A percentile compares a stretch with the other conserved stretches of the same genome.
Conservation (phyloP, 441 rosid species). For the Gossypium schwendimanii region DNA sequence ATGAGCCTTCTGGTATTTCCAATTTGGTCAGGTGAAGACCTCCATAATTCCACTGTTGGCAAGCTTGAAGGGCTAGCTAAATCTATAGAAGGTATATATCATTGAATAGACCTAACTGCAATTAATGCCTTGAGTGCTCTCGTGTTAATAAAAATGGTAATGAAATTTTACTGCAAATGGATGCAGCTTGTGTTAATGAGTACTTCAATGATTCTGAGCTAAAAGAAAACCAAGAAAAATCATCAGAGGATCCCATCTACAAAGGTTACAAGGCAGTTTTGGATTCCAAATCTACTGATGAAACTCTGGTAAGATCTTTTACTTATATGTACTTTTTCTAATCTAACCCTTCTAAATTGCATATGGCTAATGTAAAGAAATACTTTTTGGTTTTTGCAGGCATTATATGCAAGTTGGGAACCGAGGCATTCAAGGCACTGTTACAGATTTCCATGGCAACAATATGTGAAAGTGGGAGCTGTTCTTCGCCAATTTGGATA, state of each 20-base stretch:
- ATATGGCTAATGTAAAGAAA: background rate
- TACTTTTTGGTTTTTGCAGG: constrained; percentile 30
- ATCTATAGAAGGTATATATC: constrained; percentile 60
- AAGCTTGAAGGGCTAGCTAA: constrained; percentile 73
- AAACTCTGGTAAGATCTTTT: constrained; percentile 50
- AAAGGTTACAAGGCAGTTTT: constrained; percentile 72
- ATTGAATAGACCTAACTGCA: background rate
- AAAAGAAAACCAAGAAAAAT: constrained; percentile 25
- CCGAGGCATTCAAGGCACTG: constrained; percentile 63
- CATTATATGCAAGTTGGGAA: constrained; percentile 81
- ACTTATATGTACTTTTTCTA: background rate
- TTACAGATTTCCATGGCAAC: constrained; percentile 64
- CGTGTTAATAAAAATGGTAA: background rate
- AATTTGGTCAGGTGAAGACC: constrained; percentile 83
- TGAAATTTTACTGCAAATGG: background rate
- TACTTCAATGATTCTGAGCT: constrained; percentile 39
- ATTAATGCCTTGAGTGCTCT: background rate
- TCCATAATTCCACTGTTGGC: constrained; percentile 56
- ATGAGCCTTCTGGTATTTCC: constrained; percentile 67
- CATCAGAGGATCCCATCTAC: constrained; percentile 54
- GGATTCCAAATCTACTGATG: constrained; percentile 82
- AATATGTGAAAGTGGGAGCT: constrained; percentile 73
- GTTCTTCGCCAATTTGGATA: constrained; percentile 84
- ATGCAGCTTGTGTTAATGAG: constrained; percentile 63
- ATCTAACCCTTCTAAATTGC: background rate